Base-by-base conservation (phyloP, 495 filamentous ascomycete species). In the Xylaria curta region DNA sequence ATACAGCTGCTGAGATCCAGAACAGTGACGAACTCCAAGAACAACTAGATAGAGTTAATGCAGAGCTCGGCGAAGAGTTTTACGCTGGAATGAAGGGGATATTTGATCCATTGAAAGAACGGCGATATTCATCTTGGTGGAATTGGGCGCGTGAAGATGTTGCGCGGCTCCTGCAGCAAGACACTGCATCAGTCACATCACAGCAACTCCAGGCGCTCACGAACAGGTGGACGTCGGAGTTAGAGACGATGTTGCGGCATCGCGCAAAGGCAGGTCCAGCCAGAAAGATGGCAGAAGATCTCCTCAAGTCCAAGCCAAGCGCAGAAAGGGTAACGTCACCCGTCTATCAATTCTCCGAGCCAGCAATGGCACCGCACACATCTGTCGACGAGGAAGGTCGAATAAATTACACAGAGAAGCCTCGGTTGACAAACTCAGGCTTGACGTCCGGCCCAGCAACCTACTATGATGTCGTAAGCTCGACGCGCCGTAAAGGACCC, bases 111-210 rank as follows among this genome's bases (percentile, higher is more conserved):
- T 85, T 95, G 42, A 96, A 96, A 79, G 92, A 93, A 28, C 88
- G 93, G 79, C 87, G 94, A 28, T 96, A 94, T 80, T 93, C 95
- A 79, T 95, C 93, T 0, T 92, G 91, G 1, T 96, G 93, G 93
- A 96, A 96, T 78, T 96, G 93, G 93, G 93, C 90, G 46, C 90
- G 93, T 61, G 93, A 95, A 75, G 93, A 96, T 80, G 93, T 92
- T 33, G 64, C 47, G 28, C 64, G 64, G 26, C 85, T 95, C 60
- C 91, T 88, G 81, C 95, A 95, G 93, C 95, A 93, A 82, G 94
- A 94, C 82, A 92, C 94, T 77, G 93, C 95, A 73, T 94, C 95
- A 76, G 94, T 66, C 47, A 24, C 64, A 15, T 8, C 64, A 26
- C 44, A 66, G 21, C 64, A 47, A 3, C 64, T 66, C 94, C 75